Percentiles rank a stretch among this genome's conserved stretches.
phyloP scores from a whole-genome alignment of 1,284 basidiomycete genomes.

The Somion occarium region DNA sequence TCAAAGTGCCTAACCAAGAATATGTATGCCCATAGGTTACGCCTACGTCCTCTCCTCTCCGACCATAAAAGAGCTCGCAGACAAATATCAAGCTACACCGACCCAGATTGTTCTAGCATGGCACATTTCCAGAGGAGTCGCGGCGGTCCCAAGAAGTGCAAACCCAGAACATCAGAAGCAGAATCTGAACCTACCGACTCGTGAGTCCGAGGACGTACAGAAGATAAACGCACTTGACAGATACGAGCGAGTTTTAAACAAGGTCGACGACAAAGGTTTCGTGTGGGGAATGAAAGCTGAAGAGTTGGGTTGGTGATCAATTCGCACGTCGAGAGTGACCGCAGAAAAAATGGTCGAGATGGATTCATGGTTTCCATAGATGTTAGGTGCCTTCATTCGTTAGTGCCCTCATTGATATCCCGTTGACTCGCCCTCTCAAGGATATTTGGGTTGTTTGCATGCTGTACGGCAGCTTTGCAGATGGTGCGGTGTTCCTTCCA shows the following conservation, averaged over 20 bases:
- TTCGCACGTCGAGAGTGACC: too few species aligned
- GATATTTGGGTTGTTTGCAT: too few species aligned
- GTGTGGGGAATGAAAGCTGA: slow-evolving; percentile 49
- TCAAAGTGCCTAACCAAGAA: neutral
- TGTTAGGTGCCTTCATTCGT: too few species aligned
- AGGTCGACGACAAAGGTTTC: slow-evolving; percentile 24
- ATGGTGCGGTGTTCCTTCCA: too few species aligned
- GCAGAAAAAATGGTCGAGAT: too few species aligned
- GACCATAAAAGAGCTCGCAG: slow-evolving; percentile 34
- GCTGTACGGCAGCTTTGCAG: too few species aligned
- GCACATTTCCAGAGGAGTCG: slow-evolving; percentile 38
- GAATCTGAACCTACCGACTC: slow-evolving; percentile 32
- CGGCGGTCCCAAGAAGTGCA: slow-evolving; percentile 46
- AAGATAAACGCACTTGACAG: slow-evolving; percentile 1
- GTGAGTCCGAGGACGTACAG: slow-evolving; percentile 1
- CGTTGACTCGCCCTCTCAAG: too few species aligned
- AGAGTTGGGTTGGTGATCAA: slow-evolving; percentile 42
- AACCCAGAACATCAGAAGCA: slow-evolving; percentile 41
- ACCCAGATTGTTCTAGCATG: slow-evolving; percentile 54
- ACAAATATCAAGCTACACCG: slow-evolving; percentile 39
- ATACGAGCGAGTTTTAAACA: slow-evolving; percentile 3
- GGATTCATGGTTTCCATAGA: too few species aligned
- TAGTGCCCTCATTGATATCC: too few species aligned
- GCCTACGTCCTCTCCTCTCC: slow-evolving; percentile 35
- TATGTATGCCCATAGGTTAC: slow-evolving; percentile 26